Base-by-base conservation (phyloP, 2,329 filamentous ascomycete genomes). In the Neofusicoccum laricinum region DNA sequence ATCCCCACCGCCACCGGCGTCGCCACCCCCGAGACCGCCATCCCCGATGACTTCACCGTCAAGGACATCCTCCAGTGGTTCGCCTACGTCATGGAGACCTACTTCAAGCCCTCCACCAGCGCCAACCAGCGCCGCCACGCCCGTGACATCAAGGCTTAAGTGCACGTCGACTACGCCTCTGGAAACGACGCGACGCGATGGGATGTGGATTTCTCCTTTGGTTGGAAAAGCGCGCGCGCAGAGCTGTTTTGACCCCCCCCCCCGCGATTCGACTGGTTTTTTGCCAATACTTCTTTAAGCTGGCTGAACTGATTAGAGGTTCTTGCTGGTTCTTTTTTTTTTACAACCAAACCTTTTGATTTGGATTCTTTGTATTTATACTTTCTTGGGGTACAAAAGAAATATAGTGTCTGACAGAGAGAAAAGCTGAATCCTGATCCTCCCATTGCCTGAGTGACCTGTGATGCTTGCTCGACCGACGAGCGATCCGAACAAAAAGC, bases 11-110 rank as follows among this genome's bases (percentile, higher is more conserved):
- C 64, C 48, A 55, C 48, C 36, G 55, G 38, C 55, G 63, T 64
- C 45, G 34, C 53, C 53, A 38, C 34, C 40, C 53, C 63, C 53
- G 38, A 45, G 11, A 45, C 36, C 25, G 45, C n/a, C 17, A 68
- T 73, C 11, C 71, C 74, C 53, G 66, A 71, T 66, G 69, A 68
- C 65, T 76, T 75, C 71, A 76, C 73, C 50, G 59, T 75, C 48
- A 69, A 73, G 45, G 71, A 71, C 25, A 73, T 76, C 67, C 73
- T 76, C 63, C 64, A 69, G 1, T 76, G 73, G 73, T 69, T 76
- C 50, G 43, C 61, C 30, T 69, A 67, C 62, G 62, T 67, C 57
- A 65, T 68, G 59, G 64, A 63, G 58, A 66, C 59, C 59, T 64
- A 65, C 48, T 49, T 66, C 40, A 45, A 58, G 15, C 10, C 58